A percentile compares a stretch with the other conserved stretches of the same genome.
Conservation (phyloP, 164 flowering plant genomes). For the Magnolia sinica region DNA sequence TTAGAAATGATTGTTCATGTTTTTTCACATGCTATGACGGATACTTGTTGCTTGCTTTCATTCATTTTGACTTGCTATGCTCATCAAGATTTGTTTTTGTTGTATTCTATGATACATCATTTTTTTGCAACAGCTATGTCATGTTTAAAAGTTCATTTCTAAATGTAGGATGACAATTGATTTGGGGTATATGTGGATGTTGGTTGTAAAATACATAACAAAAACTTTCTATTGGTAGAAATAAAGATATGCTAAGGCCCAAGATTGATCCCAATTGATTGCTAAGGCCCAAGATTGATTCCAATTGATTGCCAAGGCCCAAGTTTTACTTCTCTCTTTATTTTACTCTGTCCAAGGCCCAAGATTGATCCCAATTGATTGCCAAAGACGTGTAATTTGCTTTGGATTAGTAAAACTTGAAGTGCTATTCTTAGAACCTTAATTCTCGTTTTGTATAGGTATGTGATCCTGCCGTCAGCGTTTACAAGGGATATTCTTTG, state of each 20-base stretch:
- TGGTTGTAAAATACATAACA: not conserved
- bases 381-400: not conserved
- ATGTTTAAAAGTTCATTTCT: too few species aligned
- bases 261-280: not conserved
- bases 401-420: not conserved
- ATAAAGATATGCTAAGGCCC: not conserved
- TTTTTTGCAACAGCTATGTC: too few species aligned
- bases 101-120: too few species aligned
- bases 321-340: not conserved
- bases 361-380: not conserved
- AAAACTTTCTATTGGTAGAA: too few species aligned
- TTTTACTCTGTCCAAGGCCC: not conserved
- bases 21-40: too few species aligned
- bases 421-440: not conserved
- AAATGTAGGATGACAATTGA: not conserved
- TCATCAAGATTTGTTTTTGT: too few species aligned
- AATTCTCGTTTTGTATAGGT: slow-evolving; percentile 38
- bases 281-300: too few species aligned
- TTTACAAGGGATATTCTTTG: slow-evolving; percentile 69
- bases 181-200: not conserved
- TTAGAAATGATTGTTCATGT: too few species aligned
- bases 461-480: slow-evolving; percentile 80
- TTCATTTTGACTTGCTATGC: too few species aligned
- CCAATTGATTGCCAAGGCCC: too few species aligned
- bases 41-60: too few species aligned